Evolutionary conservation across 495 filamentous ascomycete species (phyloP).

Genomic region (Acidiella bohemica): DNA sequence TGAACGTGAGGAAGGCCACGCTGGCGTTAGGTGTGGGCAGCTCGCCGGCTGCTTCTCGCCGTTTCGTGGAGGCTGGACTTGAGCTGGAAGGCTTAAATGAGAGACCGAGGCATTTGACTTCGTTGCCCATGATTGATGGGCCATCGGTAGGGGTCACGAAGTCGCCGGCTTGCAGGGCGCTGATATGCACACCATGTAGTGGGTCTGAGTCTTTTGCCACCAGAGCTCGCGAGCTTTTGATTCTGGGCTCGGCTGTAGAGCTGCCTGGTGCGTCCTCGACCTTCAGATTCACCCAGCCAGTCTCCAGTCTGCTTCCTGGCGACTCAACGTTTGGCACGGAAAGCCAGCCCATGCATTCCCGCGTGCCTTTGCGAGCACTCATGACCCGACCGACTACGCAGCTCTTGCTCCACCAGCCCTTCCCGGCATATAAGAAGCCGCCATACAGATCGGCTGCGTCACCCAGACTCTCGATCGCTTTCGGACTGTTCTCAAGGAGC

Average conservation of each 20-base stretch:
- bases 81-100: background rate
- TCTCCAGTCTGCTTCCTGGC: slow-evolving; percentile 5
- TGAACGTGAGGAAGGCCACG: slow-evolving; percentile 24
- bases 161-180: slow-evolving; percentile 40
- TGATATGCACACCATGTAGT: slow-evolving; percentile 37
- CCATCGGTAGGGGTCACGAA: slow-evolving; percentile 42
- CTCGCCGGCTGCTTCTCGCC: background rate
- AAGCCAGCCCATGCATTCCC: slow-evolving; percentile 72
- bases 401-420: slow-evolving; percentile 72
- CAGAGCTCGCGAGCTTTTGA: slow-evolving; percentile 23
- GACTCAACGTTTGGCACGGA: slow-evolving; percentile 38
- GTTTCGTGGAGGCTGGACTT: background rate
- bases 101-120: slow-evolving; percentile 13
- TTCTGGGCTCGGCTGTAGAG: slow-evolving; percentile 19
- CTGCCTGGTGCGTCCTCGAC: slow-evolving; percentile 22
- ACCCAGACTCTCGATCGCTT: slow-evolving; percentile 52
- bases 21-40: background rate
- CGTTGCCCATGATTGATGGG: slow-evolving; percentile 9
- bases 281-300: slow-evolving; percentile 53
- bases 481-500: slow-evolving; percentile 58
- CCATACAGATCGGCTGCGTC: slow-evolving; percentile 58
- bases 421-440: slow-evolving; percentile 57
- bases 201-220: slow-evolving; percentile 40
- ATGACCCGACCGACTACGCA: slow-evolving; percentile 67
- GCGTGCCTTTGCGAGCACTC: slow-evolving; percentile 47